A percentile compares a stretch with the other conserved stretches of the same genome.
Evolutionary conservation across 305 asterid genomes (phyloP).

Genomic region (Petunia hybrid): DNA sequence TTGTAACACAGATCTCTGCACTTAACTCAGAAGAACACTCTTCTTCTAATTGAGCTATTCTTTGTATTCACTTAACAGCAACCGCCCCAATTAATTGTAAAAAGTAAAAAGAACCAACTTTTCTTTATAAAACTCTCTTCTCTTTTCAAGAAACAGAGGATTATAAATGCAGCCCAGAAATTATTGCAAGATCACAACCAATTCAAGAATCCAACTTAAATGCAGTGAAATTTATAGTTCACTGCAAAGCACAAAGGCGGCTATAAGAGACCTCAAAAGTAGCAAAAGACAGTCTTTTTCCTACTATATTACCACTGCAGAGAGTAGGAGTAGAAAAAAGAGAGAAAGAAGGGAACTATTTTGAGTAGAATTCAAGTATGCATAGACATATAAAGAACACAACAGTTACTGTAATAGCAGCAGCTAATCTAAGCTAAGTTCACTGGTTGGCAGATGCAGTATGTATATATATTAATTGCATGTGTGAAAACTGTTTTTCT

Average conservation of each 20-base stretch:
- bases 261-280: constrained; percentile 27
- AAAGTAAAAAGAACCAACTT: not conserved
- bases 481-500: not conserved
- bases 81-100: constrained; percentile 29
- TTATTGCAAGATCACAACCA: constrained; percentile 20
- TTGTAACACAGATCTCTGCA: constrained; percentile 32
- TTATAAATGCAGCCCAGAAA: constrained; percentile 10
- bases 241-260: constrained; percentile 22
- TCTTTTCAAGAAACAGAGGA: not conserved
- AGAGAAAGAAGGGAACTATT: not conserved
- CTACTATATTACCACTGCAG: not conserved
- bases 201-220: constrained; percentile 13
- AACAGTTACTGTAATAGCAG: not conserved
- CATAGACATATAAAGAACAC: constrained; percentile 9
- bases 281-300: constrained; percentile 22
- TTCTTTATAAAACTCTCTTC: not conserved
- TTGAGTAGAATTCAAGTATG: not conserved
- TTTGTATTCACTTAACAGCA: constrained; percentile 4
- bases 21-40: not conserved
- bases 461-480: constrained; percentile 32
- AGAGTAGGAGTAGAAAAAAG: not conserved
- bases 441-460: constrained; percentile 16
- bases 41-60: constrained; percentile 16
- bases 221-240: constrained; percentile 21
- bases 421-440: constrained; percentile 31